A percentile compares a stretch with the other conserved stretches of the same genome.
These are phyloP conservation scores for Penicillium fimorum DNA, from an alignment of 495 filamentous ascomycete species.

Conservation along the genomic window DNA sequence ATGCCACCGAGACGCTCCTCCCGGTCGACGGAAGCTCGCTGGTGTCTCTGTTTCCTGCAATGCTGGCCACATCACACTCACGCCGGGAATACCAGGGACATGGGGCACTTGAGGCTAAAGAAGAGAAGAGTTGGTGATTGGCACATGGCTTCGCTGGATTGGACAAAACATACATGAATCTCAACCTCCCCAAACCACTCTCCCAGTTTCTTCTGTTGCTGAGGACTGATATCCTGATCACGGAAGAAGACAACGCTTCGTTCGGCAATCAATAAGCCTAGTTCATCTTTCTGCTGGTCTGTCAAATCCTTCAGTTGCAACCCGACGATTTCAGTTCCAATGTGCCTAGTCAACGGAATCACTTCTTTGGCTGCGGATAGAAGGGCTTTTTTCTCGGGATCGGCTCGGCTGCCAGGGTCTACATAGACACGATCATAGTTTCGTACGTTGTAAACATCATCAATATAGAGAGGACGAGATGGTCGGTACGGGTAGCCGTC, in stretches of 20 bases:
- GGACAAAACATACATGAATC: constrained; percentile 53
- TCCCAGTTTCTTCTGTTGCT: constrained; percentile 65
- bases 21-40: constrained; percentile 61
- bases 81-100: constrained; percentile 63
- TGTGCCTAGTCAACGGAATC: constrained; percentile 62
- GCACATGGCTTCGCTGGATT: neutral
- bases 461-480: constrained; percentile 59
- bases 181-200: constrained; percentile 67
- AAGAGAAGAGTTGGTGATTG: neutral
- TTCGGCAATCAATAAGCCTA: constrained; percentile 70
- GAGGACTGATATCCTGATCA: constrained; percentile 66
- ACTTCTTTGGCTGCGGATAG: constrained; percentile 65
- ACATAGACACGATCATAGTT: constrained; percentile 55
- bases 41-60: constrained; percentile 54
- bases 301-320: constrained; percentile 68
- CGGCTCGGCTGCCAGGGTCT: constrained; percentile 63
- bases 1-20: constrained; percentile 66
- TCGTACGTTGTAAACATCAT: constrained; percentile 65
- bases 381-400: constrained; percentile 64
- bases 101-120: constrained; percentile 64
- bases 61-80: constrained; percentile 67
- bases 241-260: constrained; percentile 75
- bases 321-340: constrained; percentile 70
- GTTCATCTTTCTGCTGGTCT: constrained; percentile 64
- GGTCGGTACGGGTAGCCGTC: constrained; percentile 68